Evolutionary conservation across 1,284 basidiomycete species (phyloP).

Genomic region (Tremellales sp.): DNA sequence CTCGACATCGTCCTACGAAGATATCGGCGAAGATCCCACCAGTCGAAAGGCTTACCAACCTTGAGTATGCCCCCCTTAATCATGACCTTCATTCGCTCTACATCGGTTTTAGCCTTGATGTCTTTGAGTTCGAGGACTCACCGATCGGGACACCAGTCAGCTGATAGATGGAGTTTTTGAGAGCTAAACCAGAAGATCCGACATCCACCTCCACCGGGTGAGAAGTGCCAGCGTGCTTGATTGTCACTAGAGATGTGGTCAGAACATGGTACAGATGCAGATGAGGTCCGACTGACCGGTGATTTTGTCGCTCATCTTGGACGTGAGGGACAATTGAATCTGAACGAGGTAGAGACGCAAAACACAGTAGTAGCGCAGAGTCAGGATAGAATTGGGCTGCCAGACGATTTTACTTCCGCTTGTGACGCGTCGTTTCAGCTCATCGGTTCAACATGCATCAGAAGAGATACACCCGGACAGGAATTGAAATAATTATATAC

Average conservation of each 20-base stretch:
- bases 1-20: conserved; percentile 72
- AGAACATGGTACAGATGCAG: not conserved
- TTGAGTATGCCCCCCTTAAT: conserved; percentile 72
- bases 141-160: conserved; percentile 73
- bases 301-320: no score
- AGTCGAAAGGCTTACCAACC: conserved; percentile 22
- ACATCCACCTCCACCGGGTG: conserved; percentile 54
- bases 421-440: no score
- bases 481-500: no score
- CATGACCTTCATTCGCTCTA: conserved; percentile 95
- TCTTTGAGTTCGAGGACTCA: conserved; percentile 12
- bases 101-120: not conserved
- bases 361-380: no score
- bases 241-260: conserved; percentile 55
- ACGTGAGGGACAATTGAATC: no score
- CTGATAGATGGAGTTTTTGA: conserved; percentile 79
- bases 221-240: conserved; percentile 87
- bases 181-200: conserved; percentile 57
- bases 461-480: no score
- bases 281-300: not conserved
- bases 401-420: no score
- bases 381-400: no score
- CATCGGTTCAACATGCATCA: no score
- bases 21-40: not conserved
- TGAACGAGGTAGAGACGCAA: no score